Percentiles rank a stretch among this genome's conserved stretches.
These are phyloP conservation scores for Fistulina hepatica DNA, from an alignment of 1,284 basidiomycete species.

Conservation along the genomic window DNA sequence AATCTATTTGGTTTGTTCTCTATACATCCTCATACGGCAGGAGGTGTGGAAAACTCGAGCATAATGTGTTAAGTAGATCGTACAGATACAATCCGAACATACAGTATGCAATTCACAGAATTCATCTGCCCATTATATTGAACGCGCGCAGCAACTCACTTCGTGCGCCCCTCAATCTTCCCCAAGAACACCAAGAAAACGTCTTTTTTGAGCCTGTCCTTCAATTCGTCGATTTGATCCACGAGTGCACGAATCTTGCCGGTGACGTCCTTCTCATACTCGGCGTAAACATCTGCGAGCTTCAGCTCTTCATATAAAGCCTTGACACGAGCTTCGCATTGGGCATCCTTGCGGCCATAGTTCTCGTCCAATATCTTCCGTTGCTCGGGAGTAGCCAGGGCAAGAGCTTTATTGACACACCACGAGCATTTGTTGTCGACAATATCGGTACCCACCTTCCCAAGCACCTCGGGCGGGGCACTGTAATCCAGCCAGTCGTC, in stretches of 20 bases:
- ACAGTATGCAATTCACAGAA: too few relatives aligned
- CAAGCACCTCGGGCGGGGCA: slow-evolving; percentile 84
- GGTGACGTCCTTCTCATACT: slow-evolving; percentile 75
- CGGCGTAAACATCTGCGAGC: slow-evolving; percentile 57
- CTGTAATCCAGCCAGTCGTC: slow-evolving; percentile 97
- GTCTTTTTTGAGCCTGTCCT: slow-evolving; percentile 46
- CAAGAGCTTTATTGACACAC: slow-evolving; percentile 88
- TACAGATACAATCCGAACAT: too few relatives aligned
- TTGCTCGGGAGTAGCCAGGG: slow-evolving; percentile 44
- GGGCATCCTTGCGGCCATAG: slow-evolving; percentile 77
- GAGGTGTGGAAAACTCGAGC: too few relatives aligned
- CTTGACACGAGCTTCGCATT: slow-evolving; percentile 54
- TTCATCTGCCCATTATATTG: too few relatives aligned
- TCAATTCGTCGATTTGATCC: slow-evolving; percentile 52
- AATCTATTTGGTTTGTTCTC: too few relatives aligned
- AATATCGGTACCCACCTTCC: slow-evolving; percentile 97
- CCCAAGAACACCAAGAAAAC: slow-evolving; percentile 80
- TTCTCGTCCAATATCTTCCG: slow-evolving; percentile 58
- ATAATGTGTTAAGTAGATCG: too few relatives aligned
- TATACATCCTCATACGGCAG: too few relatives aligned
- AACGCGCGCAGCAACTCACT: too few relatives aligned
- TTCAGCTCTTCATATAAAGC: slow-evolving; percentile 66
- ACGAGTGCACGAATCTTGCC: slow-evolving; percentile 58
- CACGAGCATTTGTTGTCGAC: slow-evolving; percentile 99
- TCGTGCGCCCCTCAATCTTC: slow-evolving; percentile 85